Base-by-base conservation (phyloP, 23 red algal species). In the Gracilaria gracilis region DNA sequence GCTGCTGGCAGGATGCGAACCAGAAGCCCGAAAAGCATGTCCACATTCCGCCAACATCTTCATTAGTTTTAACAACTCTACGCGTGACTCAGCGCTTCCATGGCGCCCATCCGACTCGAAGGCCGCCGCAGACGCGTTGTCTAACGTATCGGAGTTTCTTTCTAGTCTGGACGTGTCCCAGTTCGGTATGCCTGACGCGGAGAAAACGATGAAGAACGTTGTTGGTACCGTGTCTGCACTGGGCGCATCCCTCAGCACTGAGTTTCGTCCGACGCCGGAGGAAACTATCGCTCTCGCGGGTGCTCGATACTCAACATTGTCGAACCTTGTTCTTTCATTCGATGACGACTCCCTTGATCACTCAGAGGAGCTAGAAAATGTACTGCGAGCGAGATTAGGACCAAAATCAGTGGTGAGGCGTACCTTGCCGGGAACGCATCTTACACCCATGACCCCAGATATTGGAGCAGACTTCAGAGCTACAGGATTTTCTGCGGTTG, bases 21-120 rank as follows among this genome's bases (percentile, higher is more conserved):
- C 79, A 40, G 66, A 74, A 20, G 35, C 61, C 2, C 81, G 88
- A 34, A n/a, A 61, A 54, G 54, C 28, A 13, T 67, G 51, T 27
- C 93, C 93, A 32, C 37, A 38, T 37, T 82, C 70, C 15, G 88
- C 86, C 23, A 95, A 95, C 76, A 74, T 98, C 16, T 90, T 98
- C 29, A 79, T 98, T 34, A 58, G 86, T 75, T 98, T 90, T 59
- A 98, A 98, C 75, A 98, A 98, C 55, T 92, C 88, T 61, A 86
- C 78, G 29, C 51, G 66, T 15, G 55, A 55, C 76, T 79, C 46
- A 92, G 83, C 79, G 57, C 70, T 74, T 13, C 65, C 80, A 61
- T 76, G 71, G 81, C 79, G 79, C 24, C 54, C 79, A 39, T 40
- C 79, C 37, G 79, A 65, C 31, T 59, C 58, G n/a, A 59, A 65